A percentile compares a stretch with the other conserved stretches of the same genome.
Conservation (phyloP, 805 yeast species). For the Saccharomycopsis sp. region DNA sequence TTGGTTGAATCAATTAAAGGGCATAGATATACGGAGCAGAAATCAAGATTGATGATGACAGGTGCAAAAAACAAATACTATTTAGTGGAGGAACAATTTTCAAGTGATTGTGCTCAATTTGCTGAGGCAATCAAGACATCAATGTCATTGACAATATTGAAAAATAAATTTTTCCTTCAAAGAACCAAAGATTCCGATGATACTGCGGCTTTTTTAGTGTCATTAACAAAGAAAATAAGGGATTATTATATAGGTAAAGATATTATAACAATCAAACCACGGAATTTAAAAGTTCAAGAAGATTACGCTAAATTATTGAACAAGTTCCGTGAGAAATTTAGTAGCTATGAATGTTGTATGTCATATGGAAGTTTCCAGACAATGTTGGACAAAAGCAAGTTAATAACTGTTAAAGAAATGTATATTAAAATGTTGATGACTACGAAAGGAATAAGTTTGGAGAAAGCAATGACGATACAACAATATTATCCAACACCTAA, state of each 20-base stretch:
- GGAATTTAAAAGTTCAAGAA: conserved; percentile 40
- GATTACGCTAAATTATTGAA: conserved; percentile 40
- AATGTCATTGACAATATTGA: conserved; percentile 59
- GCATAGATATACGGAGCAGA: conserved; percentile 86
- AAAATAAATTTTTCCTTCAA: conserved; percentile 58
- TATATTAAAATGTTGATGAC: conserved; percentile 74
- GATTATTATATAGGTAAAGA: conserved; percentile 32
- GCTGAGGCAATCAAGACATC: conserved; percentile 70
- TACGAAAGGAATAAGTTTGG: conserved; percentile 72
- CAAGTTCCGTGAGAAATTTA: conserved; percentile 40
- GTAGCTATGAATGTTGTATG: conserved; percentile 37
- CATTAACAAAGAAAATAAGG: conserved; percentile 40
- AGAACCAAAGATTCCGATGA: conserved; percentile 68
- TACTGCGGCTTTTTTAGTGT: conserved; percentile 54
- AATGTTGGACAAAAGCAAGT: conserved; percentile 59
- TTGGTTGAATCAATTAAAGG: conserved; percentile 75
- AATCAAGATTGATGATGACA: conserved; percentile 61
- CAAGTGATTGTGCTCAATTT: conserved; percentile 38
- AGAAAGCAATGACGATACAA: conserved; percentile 78
- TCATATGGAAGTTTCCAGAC: conserved; percentile 52
- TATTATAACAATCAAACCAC: conserved; percentile 47
- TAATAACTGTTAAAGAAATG: conserved; percentile 68
- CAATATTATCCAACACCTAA: conserved; percentile 63
- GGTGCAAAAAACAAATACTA: conserved; percentile 65
- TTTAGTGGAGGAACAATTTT: conserved; percentile 67